Evolutionary conservation across 1,284 basidiomycete genomes (phyloP), one percentile per base, ranked within the genome.

Genomic region (Coniferiporia sulphurascens): DNA sequence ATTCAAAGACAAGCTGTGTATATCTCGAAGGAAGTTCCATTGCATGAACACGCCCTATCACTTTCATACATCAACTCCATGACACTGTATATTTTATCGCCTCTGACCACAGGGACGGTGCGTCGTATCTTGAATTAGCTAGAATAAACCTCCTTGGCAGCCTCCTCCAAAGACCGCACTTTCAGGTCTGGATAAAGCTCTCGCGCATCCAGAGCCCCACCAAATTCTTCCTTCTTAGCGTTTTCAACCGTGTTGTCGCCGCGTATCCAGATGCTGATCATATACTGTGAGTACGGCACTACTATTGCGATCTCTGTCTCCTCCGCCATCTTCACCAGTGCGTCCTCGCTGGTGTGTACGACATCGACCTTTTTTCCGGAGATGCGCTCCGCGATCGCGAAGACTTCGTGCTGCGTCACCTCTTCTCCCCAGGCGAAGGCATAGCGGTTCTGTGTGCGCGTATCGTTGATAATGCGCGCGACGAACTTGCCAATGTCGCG

Each of bases 341-440:
- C 41, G 4, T 60, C 59, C 13, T 34, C 43, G 41, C 22, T 45
- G 3, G 52, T 13, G n/a, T 46, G 21, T 12, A 27, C 32, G 9
- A 21, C 21, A 5, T 57, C 49, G 17, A 58, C 15, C 21, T 38
- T 58, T 8, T 35, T 13, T 9, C 59, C 54, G 15, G 48, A 34
- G 8, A 56, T 32, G 27, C 48, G 45, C 51, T 58, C 51, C 7
- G 52, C 44, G n/a, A 61, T 12, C 8, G 45, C 60, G 9, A 57
- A 15, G 17, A 49, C 38, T 32, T 61, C 55, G 8, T 49, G 54
- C 50, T 63, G 63, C 4, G 67, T 64, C 2, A 65, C 53, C 55
- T 69, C 64, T 58, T 70, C 67, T 17, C 65, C 63, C 67, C 68
- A 69, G 6, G 65, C 57, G 55, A 70, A 67, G 15, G 70, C 65